Percentiles rank a stretch among this genome's conserved stretches.
Evolutionary conservation across 768 basidiomycete species (phyloP).

Genomic region (Termitomyces titanicus): DNA sequence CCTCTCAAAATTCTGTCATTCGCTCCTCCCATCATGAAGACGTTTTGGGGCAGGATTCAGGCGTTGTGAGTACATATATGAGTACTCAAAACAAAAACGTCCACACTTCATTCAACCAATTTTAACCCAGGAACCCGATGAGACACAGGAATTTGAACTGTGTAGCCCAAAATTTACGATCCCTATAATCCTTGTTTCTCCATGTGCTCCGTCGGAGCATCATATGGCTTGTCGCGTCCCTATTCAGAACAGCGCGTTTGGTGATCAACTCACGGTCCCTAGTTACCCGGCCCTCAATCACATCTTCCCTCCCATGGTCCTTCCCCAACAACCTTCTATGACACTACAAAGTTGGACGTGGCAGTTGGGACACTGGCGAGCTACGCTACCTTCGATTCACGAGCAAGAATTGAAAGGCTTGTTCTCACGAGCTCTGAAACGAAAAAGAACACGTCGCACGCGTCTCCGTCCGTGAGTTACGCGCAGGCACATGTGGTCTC

Average conservation of each 20-base stretch:
- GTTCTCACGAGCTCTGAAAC: constrained; percentile 30
- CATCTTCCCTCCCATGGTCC: constrained; percentile 36
- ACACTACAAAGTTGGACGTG: not conserved
- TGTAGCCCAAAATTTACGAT: constrained; percentile 28
- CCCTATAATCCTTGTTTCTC: constrained; percentile 51
- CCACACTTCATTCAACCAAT: not conserved
- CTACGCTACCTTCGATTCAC: constrained; percentile 39
- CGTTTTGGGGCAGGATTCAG: not conserved
- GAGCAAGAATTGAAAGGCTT: constrained; percentile 43
- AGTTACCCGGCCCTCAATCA: constrained; percentile 42
- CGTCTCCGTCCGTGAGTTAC: constrained; percentile 1
- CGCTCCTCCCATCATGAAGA: not conserved
- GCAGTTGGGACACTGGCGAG: constrained; percentile 52
- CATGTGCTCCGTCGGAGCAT: constrained; percentile 35
- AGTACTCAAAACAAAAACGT: too few species aligned
- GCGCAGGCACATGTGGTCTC: not conserved
- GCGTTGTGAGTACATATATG: not conserved
- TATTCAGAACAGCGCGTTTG: constrained; percentile 52
- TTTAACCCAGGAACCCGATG: not conserved
- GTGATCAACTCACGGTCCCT: constrained; percentile 47
- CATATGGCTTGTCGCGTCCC: constrained; percentile 46
- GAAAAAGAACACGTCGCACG: constrained; percentile 12
- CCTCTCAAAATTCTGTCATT: not conserved
- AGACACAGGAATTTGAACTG: constrained; percentile 13
- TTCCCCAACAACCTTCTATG: not conserved